Percentiles rank a stretch among this genome's conserved stretches.
Evolutionary conservation across 441 rosid species (phyloP).

Genomic region (Aquilaria agallochum): DNA sequence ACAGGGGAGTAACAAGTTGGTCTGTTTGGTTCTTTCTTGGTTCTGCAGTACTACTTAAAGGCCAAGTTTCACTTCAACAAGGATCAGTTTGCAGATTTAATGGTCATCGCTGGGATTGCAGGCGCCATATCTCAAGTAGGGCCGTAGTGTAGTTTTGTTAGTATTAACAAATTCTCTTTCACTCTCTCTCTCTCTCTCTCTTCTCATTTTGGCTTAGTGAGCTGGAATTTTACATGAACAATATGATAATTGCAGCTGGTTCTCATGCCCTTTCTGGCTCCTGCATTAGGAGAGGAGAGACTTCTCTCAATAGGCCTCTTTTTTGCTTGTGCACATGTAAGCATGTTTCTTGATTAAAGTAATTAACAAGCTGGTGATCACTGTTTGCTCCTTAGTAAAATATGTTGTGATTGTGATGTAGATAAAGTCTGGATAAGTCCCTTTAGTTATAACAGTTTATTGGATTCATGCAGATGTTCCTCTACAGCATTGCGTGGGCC

Average conservation of each 20-base stretch:
- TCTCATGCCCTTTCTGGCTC: conserved; percentile 72
- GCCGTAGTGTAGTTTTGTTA: background rate
- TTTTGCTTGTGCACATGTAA: conserved; percentile 69
- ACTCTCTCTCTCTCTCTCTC: background rate
- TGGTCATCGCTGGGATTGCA: conserved; percentile 75
- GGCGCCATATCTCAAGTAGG: conserved; percentile 87
- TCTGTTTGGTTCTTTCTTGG: conserved; percentile 1
- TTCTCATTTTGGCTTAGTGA: background rate
- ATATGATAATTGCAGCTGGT: conserved; percentile 43
- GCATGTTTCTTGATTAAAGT: conserved; percentile 12
- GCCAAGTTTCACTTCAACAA: conserved; percentile 81
- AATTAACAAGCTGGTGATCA: background rate
- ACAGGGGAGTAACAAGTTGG: background rate
- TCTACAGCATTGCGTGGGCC: conserved; percentile 81
- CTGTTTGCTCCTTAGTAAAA: background rate
- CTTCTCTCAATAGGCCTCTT: conserved; percentile 75
- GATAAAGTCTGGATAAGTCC: background rate
- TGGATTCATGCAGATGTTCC: conserved; percentile 55
- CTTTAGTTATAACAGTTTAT: conserved; percentile 9
- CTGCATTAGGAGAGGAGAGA: conserved; percentile 66
- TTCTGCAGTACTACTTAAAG: conserved; percentile 74
- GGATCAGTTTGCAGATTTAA: conserved; percentile 82
- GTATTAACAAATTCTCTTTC: background rate
- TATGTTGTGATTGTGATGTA: background rate
- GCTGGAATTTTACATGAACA: no score